Percentiles rank a stretch among this genome's conserved stretches.
Conservation (phyloP, 1,284 basidiomycete species). For the Boletus semigastroideus region DNA sequence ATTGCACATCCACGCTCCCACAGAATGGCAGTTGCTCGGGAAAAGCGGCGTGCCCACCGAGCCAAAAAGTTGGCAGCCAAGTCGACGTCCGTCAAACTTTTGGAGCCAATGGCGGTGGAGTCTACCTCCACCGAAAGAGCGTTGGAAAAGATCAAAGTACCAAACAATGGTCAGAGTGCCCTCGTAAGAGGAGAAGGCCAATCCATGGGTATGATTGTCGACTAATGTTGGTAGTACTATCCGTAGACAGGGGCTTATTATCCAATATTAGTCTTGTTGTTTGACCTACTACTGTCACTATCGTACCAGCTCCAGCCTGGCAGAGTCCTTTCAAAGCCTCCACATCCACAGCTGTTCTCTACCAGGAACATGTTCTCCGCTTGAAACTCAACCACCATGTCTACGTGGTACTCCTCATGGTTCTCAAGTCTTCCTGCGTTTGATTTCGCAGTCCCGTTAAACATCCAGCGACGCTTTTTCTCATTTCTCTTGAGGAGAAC, state of each 20-base stretch:
- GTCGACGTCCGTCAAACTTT: constrained; percentile 63
- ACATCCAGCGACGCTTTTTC: constrained; percentile 86
- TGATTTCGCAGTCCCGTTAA: constrained; percentile 74
- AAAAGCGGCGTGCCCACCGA: constrained; percentile 69
- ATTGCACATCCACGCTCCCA: constrained; percentile 7
- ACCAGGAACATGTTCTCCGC: constrained; percentile 20
- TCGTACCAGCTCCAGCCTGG: neutral
- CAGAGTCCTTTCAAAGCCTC: neutral
- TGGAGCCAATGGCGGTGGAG: constrained; percentile 61
- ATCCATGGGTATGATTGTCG: constrained; percentile 82
- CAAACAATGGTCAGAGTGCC: constrained; percentile 66
- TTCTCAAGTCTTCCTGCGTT: constrained; percentile 59
- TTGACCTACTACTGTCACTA: too few relatives aligned
- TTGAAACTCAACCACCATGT: constrained; percentile 28
- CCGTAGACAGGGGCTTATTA: constrained; percentile 22
- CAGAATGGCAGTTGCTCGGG: constrained; percentile 80
- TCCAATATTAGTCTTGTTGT: constrained; percentile 21
- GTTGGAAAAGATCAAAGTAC: constrained; percentile 79
- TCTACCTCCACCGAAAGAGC: constrained; percentile 48
- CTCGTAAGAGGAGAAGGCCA: constrained; percentile 75
- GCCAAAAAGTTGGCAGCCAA: constrained; percentile 62
- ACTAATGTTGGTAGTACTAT: too few relatives aligned
- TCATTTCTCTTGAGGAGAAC: constrained; percentile 85
- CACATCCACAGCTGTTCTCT: neutral
- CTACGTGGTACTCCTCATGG: constrained; percentile 51